phyloP scores from a whole-genome alignment of 805 yeast species.

The Metschnikowia borealis region DNA sequence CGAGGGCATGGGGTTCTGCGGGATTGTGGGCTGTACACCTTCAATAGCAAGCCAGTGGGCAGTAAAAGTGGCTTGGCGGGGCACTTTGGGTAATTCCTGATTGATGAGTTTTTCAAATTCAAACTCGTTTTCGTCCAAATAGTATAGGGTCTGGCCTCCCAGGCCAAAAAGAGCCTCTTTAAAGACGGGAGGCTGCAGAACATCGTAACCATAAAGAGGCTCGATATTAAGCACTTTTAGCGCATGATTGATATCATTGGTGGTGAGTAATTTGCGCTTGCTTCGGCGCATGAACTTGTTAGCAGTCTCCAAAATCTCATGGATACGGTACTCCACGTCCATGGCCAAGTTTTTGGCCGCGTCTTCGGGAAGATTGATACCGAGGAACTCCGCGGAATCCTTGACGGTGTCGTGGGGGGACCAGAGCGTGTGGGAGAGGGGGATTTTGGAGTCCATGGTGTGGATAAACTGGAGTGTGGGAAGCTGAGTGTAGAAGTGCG shows the following conservation, averaged over 20 bases:
- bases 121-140: conserved; percentile 86
- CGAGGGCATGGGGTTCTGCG: conserved; percentile 85
- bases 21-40: conserved; percentile 96
- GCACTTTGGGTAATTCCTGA: conserved; percentile 92
- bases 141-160: conserved; percentile 90
- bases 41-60: conserved; percentile 98
- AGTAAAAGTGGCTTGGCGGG: conserved; percentile 86
- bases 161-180: conserved; percentile 80
- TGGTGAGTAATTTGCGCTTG: conserved; percentile 74
- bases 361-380: conserved; percentile 81
- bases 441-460: conserved; percentile 35
- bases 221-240: conserved; percentile 84
- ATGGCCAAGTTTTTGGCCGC: conserved; percentile 92
- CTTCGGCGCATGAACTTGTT: conserved; percentile 93
- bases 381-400: conserved; percentile 92
- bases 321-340: conserved; percentile 98
- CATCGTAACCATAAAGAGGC: conserved; percentile 87
- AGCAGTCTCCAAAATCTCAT: conserved; percentile 94
- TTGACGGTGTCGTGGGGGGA: conserved; percentile 95
- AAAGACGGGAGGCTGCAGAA: conserved; percentile 65
- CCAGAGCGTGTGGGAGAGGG: conserved; percentile 88
- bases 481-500: too few relatives aligned
- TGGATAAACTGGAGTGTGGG: too few relatives aligned
- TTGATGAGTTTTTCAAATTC: conserved; percentile 92
- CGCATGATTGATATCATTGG: conserved; percentile 79